A percentile compares a stretch with the other conserved stretches of the same genome.
phyloP scores from a whole-genome alignment of 23 red algal species.

The Gracilaria domingensis region DNA sequence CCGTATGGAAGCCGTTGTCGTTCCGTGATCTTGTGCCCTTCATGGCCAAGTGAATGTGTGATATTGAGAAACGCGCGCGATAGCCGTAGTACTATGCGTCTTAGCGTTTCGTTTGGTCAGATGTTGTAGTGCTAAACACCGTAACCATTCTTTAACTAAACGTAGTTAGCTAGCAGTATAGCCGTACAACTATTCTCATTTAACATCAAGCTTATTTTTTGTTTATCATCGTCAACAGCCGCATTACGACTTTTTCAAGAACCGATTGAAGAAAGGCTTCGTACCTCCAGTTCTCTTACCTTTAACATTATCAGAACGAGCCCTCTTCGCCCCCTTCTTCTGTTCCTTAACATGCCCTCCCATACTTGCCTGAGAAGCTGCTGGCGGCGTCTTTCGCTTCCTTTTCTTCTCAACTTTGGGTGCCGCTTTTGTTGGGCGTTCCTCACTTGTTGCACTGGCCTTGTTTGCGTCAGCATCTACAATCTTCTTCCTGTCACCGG shows the following conservation, averaged over 20 bases:
- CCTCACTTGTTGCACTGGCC: not conserved
- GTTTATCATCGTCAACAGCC: not conserved
- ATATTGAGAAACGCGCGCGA: not conserved
- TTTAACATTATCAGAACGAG: not conserved
- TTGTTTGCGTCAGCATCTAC: not conserved
- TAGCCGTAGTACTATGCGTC: not conserved
- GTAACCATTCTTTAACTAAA: not conserved
- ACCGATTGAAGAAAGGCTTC: constrained; percentile 45
- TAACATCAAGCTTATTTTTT: too few species aligned
- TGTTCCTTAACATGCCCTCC: not conserved
- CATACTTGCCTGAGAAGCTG: constrained; percentile 42
- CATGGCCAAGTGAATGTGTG: not conserved
- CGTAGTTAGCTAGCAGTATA: not conserved
- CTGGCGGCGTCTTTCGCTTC: constrained; percentile 11
- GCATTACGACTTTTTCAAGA: constrained; percentile 29
- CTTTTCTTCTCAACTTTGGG: not conserved
- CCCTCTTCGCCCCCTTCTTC: not conserved
- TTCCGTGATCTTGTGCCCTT: constrained; percentile 16
- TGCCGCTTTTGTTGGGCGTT: not conserved
- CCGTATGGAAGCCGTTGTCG: not conserved
- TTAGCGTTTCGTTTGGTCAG: not conserved
- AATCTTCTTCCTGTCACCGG: not conserved
- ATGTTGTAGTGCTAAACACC: not conserved
- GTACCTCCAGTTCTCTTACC: not conserved
- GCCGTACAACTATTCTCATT: too few species aligned